Conservation (phyloP, 1,284 basidiomycete genomes). For the Takashimella tepidaria region DNA sequence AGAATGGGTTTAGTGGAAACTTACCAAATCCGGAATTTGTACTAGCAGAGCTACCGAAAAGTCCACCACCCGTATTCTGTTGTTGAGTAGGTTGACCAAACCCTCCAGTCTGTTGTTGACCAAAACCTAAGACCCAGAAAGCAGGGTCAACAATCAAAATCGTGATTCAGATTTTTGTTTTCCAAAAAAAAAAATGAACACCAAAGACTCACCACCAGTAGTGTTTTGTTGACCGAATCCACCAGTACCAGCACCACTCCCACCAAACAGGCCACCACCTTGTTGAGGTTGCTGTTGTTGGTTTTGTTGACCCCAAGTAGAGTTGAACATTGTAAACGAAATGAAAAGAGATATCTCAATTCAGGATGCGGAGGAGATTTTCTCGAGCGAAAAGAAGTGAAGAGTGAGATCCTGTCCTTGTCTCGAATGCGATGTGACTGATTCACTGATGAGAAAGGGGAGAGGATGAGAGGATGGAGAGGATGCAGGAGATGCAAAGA, state of each 20-base stretch:
- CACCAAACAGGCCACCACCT: conserved; percentile 49
- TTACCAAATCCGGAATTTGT: conserved; percentile 29
- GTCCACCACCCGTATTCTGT: conserved; percentile 57
- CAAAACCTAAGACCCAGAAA: conserved; percentile 12
- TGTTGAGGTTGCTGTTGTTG: conserved; percentile 38
- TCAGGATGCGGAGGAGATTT: background rate
- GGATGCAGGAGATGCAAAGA: background rate
- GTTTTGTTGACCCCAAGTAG: conserved; percentile 50
- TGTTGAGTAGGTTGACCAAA: conserved; percentile 38
- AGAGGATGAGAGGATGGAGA: conserved; percentile 1
- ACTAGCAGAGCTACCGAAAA: conserved; percentile 41
- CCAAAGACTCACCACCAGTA: background rate
- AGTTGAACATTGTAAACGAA: conserved; percentile 32
- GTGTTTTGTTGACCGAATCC: conserved; percentile 22
- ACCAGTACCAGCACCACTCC: conserved; percentile 15
- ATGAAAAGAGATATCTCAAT: background rate
- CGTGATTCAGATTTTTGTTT: no score
- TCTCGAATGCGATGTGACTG: background rate
- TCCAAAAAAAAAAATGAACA: no score
- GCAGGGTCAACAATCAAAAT: no score
- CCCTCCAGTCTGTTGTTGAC: conserved; percentile 13
- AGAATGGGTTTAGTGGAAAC: conserved; percentile 4
- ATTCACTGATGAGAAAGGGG: background rate
- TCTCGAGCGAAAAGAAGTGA: no score
- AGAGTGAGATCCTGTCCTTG: background rate